Base-by-base conservation (phyloP, 768 basidiomycete species). In the Cyclocybe aegerita region DNA sequence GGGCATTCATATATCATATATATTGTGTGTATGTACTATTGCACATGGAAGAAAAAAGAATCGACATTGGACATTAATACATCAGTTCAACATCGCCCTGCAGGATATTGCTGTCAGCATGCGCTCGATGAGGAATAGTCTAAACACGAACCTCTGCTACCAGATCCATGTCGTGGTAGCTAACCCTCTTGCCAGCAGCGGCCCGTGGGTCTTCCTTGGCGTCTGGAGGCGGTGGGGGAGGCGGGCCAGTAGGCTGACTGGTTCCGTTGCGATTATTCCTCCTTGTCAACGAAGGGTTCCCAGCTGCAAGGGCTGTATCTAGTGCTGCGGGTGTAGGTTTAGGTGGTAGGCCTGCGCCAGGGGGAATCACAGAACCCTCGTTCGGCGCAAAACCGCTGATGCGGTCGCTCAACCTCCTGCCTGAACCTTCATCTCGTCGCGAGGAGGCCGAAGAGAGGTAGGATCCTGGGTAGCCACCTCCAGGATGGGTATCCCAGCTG, bases 81-180 rank as follows among this genome's bases (percentile, higher is more conserved):
- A 68, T 74, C 63, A 85, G 65, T 63, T 85, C 83, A 61, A 82
- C 80, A 66, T 82, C 86, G 35, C 80, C 86, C 77, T 78, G 55
- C 31, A 41, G 57, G 50, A 53, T 39, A 56, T 58, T 45, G 58
- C 54, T 46, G 43, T 45, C 41, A 51, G 48, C 17, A 50, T 23
- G 32, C 39, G 39, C 14, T 12, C 15, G 36, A 31, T 50, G 42
- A n/a, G 48, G 53, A 50, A 49, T 50, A 54, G 34, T 39, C 37
- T 58, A 61, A 39, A 39, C 10, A 67, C 71, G 54, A 47, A 79
- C 85, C 77, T 90, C 90, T 29, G 92, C 90, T 57, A 93, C 90
- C 66, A 89, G 74, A 73, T 98, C 95, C 85, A 97, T 90, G 70
- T 98, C 95, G 65, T 93, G 86, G 64, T 98, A 98, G 71, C 90